These are phyloP conservation scores for Amphirosellinia nigrospora DNA, from an alignment of 495 filamentous ascomycete genomes.

Conservation along the genomic window DNA sequence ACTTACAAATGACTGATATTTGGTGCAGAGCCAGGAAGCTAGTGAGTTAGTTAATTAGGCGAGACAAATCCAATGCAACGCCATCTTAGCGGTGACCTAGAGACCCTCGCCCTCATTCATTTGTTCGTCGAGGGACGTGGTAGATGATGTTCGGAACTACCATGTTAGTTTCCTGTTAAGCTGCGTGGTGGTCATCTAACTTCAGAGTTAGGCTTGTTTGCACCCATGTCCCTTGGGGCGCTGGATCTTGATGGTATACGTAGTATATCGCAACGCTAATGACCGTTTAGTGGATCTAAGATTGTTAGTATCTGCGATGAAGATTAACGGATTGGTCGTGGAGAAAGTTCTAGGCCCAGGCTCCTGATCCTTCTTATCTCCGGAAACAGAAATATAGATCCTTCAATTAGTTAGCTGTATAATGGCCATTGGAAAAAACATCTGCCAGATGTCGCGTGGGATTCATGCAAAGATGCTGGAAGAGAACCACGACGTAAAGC, in stretches of 20 bases:
- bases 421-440: slow-evolving; percentile 16
- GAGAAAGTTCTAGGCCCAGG: not conserved
- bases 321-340: not conserved
- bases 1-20: too few species aligned
- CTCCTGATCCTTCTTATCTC: not conserved
- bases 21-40: too few species aligned
- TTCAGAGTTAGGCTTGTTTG: not conserved
- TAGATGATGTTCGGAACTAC: not conserved
- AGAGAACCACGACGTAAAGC: slow-evolving; percentile 21
- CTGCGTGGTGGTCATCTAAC: not conserved
- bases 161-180: not conserved
- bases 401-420: not conserved
- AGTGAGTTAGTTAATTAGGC: not conserved
- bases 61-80: not conserved
- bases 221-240: not conserved
- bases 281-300: not conserved
- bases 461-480: slow-evolving; percentile 33
- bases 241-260: not conserved
- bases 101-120: not conserved
- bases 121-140: not conserved
- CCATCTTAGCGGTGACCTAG: not conserved
- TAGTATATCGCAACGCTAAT: not conserved
- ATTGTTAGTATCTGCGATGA: not conserved
- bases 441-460: slow-evolving; percentile 29
- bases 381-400: not conserved